These are phyloP conservation scores for Xylariomycetidae sp. DNA, from an alignment of 2,329 filamentous ascomycete genomes.

Conservation along the genomic window DNA sequence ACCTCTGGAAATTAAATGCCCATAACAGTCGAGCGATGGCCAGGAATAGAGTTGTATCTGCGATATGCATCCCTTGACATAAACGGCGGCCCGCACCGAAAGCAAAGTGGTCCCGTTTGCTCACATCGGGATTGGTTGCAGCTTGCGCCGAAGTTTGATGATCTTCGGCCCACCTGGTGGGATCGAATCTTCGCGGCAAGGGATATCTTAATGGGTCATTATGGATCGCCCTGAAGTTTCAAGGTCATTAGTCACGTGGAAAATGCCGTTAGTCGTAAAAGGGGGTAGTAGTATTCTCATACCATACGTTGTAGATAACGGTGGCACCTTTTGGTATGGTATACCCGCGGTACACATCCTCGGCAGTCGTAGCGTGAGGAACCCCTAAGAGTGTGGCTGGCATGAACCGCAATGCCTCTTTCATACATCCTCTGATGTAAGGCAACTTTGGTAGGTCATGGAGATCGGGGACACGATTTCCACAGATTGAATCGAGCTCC, in stretches of 20 bases:
- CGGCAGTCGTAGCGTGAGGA: slow-evolving; percentile 30
- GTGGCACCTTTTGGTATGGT: slow-evolving; percentile 36
- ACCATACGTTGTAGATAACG: slow-evolving; percentile 37
- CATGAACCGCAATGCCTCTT: slow-evolving; percentile 43
- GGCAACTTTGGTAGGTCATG: slow-evolving; percentile 38
- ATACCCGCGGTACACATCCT: slow-evolving; percentile 33
- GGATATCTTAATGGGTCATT: slow-evolving; percentile 37
- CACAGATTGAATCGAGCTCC: slow-evolving; percentile 37
- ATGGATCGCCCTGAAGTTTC: slow-evolving; percentile 36
- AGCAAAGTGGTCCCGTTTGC: background rate
- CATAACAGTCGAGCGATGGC: background rate
- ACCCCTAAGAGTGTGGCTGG: slow-evolving; percentile 31
- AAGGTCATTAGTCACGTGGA: too few relatives aligned
- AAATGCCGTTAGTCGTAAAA: background rate
- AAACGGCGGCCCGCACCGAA: slow-evolving; percentile 2
- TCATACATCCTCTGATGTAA: slow-evolving; percentile 40
- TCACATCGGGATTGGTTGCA: slow-evolving; percentile 23
- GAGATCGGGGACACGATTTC: slow-evolving; percentile 37
- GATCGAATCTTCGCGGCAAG: slow-evolving; percentile 37
- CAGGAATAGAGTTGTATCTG: background rate
- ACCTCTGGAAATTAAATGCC: background rate
- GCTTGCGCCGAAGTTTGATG: slow-evolving; percentile 21
- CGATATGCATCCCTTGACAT: background rate
- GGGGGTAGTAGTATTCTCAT: slow-evolving; percentile 6
- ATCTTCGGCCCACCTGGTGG: slow-evolving; percentile 19